Evolutionary conservation across 768 basidiomycete species (phyloP), one percentile per base, ranked within the genome.

Genomic region (Boletus speciosus): DNA sequence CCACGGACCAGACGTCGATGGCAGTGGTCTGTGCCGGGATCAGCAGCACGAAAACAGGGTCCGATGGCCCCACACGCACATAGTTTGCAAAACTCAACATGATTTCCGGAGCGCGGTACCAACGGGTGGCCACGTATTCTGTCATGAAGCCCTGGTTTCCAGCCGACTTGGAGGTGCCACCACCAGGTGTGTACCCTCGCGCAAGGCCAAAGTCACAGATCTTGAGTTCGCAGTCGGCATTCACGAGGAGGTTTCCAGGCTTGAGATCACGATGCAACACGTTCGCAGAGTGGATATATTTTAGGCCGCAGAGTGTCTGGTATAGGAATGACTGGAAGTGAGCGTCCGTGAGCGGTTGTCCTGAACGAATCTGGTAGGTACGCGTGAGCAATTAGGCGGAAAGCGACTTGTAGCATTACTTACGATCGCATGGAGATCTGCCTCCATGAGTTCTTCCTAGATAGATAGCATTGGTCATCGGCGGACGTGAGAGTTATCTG

Each of bases 131-230:
- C 32, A 98, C 90, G 70, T 96, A 98, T 74, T 98, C 97, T 0
- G 97, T 98, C 96, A 98, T 98, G 74, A 98, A 98, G 0, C 96
- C 96, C 65, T 88, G 88, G 64, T 90, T 89, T 36, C 86, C 85
- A 21, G 87, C 84, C 1, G 85, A 79, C 59, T 79, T 84, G 49
- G 83, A 86, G 35, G 81, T 83, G 34, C 88, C 87, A 43, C 86
- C 81, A 19, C 88, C 90, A 5, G 92, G 92, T 21, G 88, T 92
- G 71, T 94, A 96, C 3, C 94, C 94, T 67, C 95, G 78, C 4
- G 97, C 96, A 37, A 99, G 83, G 42, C 97, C 97, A 69, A 99
- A 99, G 73, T 99, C 96, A 67, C 97, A 99, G 62, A 99, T 98
- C 77, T 97, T 95, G 67, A 96, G 84, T 69, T 95, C 93, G 66